Evolutionary conservation across 306 rosid species (phyloP), one percentile per base, ranked within the genome.

Genomic region (Arachis stenosperma): DNA sequence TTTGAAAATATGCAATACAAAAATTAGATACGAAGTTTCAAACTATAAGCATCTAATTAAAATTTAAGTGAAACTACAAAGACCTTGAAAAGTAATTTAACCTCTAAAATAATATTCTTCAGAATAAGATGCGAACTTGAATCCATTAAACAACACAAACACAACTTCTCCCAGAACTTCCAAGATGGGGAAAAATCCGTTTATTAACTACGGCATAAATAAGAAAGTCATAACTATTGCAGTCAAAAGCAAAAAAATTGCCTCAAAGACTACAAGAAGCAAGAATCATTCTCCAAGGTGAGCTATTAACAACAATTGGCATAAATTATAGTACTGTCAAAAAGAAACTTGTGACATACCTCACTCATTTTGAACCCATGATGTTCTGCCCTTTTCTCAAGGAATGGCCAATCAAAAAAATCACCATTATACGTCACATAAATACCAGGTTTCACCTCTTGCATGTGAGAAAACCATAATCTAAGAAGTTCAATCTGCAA

Each of bases 391-490:
- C 98, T 87, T 67, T 81, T 83, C 80, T 94, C 98, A 84, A 94
- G 58, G 86, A 94, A 94, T 71, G 97, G 98, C 97, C 98, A 94
- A 76, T 94, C 98, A 64, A 94, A 94, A 83, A 72, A 94, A 81
- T 94, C 98, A 73, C 97, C 98, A 42, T 94, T 94, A 71, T 94
- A 94, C 0, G 98, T 94, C 78, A 94, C 97, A 46, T 94, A 94
- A 62, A 94, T 91, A 67, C 98, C 96, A 81, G 98, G 98, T 77
- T 94, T 91, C 83, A 89, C 90, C 79, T 91, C 96, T 82, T 86
- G 95, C 98, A 94, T 94, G 83, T 91, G 96, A 72, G 91, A 79
- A 86, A 94, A 94, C 98, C 98, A 94, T 60, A 71, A 75, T 78
- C 82, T 85, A 83, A 94, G 92, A 80, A 94, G 98, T 83, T 91